Conservation (phyloP, 2,329 filamentous ascomycete species). For the Arthroderma sp. region DNA sequence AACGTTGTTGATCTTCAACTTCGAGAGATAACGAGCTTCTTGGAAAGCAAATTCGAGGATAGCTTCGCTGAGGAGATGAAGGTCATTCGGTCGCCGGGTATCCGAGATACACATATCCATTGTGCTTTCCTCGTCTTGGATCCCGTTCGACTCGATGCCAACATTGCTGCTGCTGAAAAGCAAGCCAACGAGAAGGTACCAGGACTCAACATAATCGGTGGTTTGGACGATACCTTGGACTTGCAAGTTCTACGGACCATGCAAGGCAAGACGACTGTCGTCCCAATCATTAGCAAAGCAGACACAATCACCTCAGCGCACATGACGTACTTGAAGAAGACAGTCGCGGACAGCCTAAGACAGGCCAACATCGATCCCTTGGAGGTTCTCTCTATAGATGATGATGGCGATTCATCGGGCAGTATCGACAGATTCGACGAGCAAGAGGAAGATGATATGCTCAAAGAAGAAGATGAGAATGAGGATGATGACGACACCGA, state of each 20-base stretch:
- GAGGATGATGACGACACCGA: slow-evolving; percentile 7
- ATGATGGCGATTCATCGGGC: slow-evolving; percentile 47
- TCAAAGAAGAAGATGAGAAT: slow-evolving; percentile 21
- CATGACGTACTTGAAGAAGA: slow-evolving; percentile 82
- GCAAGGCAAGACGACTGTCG: slow-evolving; percentile 85
- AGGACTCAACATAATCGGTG: slow-evolving; percentile 41
- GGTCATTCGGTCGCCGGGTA: slow-evolving; percentile 81
- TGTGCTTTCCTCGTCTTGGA: slow-evolving; percentile 88
- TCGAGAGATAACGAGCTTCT: slow-evolving; percentile 76
- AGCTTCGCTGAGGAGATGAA: slow-evolving; percentile 97
- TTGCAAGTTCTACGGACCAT: slow-evolving; percentile 78
- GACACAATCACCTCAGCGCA: slow-evolving; percentile 93
- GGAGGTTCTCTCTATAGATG: slow-evolving; percentile 70
- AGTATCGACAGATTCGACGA: slow-evolving; percentile 34
- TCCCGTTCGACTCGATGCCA: slow-evolving; percentile 70
- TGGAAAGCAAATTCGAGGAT: slow-evolving; percentile 97
- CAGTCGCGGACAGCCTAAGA: slow-evolving; percentile 79
- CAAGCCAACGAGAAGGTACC: slow-evolving; percentile 41
- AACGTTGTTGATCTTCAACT: slow-evolving; percentile 89
- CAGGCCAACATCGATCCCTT: slow-evolving; percentile 76
- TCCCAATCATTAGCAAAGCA: slow-evolving; percentile 90
- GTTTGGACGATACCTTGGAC: slow-evolving; percentile 78
- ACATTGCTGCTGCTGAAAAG: slow-evolving; percentile 55
- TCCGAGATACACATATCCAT: slow-evolving; percentile 93
- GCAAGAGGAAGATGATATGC: slow-evolving; percentile 32